These are phyloP conservation scores for Sarcocystis neurona DNA, from an alignment of 169 alveolate species.

Conservation along the genomic window DNA sequence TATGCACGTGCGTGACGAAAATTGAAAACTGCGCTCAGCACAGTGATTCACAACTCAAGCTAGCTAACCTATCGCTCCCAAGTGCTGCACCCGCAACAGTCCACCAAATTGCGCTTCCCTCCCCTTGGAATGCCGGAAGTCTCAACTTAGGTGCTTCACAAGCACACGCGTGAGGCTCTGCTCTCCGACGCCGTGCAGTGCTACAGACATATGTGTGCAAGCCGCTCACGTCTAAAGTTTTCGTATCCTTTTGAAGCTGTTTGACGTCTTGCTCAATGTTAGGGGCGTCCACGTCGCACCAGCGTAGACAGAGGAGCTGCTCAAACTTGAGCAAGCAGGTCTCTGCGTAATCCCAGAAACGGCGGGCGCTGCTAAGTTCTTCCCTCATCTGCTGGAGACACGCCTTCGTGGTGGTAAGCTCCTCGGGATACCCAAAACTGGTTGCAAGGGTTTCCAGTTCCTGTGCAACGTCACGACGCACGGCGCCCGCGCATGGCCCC, in stretches of 20 bases:
- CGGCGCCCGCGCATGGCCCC: too few relatives aligned
- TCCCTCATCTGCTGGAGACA: conserved; percentile 77
- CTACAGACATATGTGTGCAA: background rate
- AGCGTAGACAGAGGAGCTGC: conserved; percentile 78
- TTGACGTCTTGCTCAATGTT: conserved; percentile 91
- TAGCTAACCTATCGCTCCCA: too few relatives aligned
- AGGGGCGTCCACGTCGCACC: conserved; percentile 84
- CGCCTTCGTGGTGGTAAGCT: conserved; percentile 82
- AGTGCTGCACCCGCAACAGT: too few relatives aligned
- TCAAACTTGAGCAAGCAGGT: conserved; percentile 78
- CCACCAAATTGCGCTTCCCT: too few relatives aligned
- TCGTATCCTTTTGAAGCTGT: conserved; percentile 76
- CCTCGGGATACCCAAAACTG: conserved; percentile 89
- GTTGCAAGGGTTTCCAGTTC: conserved; percentile 81
- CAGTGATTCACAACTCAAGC: too few relatives aligned
- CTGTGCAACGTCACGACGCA: background rate
- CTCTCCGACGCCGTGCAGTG: too few relatives aligned
- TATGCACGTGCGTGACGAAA: too few relatives aligned
- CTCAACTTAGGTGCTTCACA: too few relatives aligned
- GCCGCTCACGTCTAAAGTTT: conserved; percentile 71
- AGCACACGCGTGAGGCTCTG: too few relatives aligned
- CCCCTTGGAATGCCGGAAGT: too few relatives aligned
- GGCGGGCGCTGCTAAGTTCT: conserved; percentile 82
- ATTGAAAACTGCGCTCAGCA: too few relatives aligned
- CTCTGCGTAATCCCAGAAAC: conserved; percentile 88